A percentile compares a stretch with the other conserved stretches of the same genome.
Evolutionary conservation across 2,329 filamentous ascomycete genomes (phyloP).

Genomic region (Cytospora piceicola): DNA sequence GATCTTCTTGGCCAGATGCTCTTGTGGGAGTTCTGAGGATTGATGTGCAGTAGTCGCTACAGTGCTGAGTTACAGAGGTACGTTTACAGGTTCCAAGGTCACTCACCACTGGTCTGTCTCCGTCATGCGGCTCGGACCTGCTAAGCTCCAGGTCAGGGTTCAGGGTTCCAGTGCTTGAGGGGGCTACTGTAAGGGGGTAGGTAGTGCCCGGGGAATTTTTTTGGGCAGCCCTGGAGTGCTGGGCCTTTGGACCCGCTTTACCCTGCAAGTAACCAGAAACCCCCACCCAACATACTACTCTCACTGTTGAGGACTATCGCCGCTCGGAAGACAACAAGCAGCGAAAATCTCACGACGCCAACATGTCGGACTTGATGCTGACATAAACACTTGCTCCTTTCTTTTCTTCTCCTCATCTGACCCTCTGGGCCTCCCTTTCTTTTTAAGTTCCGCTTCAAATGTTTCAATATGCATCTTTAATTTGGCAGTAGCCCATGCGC

Average conservation of each 20-base stretch:
- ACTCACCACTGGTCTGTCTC: background rate
- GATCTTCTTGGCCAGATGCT: background rate
- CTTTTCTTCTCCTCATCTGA: background rate
- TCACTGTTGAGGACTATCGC: conserved; percentile 4
- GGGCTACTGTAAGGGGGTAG: background rate
- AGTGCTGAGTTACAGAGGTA: background rate
- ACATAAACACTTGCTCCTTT: background rate
- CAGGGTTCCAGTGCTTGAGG: background rate
- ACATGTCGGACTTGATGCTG: conserved; percentile 15
- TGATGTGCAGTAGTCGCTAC: conserved; percentile 2
- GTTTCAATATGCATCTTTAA: conserved; percentile 15
- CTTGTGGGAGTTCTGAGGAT: background rate
- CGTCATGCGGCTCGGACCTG: background rate
- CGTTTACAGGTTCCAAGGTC: background rate
- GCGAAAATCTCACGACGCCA: conserved; percentile 8
- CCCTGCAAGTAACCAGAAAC: background rate
- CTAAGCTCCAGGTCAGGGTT: background rate
- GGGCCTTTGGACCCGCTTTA: background rate
- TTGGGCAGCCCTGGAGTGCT: background rate
- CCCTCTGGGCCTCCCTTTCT: background rate
- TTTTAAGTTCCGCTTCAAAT: background rate
- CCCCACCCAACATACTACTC: conserved; percentile 6
- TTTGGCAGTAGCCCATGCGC: conserved; percentile 2
- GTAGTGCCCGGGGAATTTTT: background rate
- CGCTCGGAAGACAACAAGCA: conserved; percentile 7